Conservation (phyloP, 2,329 filamentous ascomycete species). For the Penicillium sp. region DNA sequence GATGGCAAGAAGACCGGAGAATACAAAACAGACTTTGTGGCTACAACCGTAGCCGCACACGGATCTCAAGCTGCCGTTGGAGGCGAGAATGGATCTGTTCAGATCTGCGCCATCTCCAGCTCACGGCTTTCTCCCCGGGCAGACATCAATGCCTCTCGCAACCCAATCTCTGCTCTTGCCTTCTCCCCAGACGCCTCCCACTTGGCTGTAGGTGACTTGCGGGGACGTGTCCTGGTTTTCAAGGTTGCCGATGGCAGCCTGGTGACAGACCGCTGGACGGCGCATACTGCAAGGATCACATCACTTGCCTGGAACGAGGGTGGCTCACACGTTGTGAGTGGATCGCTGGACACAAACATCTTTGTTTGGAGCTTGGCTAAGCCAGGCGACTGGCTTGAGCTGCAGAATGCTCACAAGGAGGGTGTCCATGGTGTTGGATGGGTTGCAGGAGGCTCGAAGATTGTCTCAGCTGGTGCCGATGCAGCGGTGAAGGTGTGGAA, state of each 20-base stretch:
- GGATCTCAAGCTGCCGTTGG: constrained; percentile 71
- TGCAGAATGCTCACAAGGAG: constrained; percentile 88
- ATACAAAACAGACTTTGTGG: constrained; percentile 59
- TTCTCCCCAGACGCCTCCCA: constrained; percentile 77
- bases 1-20: constrained; percentile 60
- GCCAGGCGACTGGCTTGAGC: constrained; percentile 81
- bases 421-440: constrained; percentile 86
- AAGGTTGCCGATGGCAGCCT: constrained; percentile 64
- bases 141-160: constrained; percentile 65
- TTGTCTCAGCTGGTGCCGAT: constrained; percentile 81
- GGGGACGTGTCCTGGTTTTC: constrained; percentile 86
- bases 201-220: constrained; percentile 76
- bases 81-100: constrained; percentile 68
- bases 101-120: constrained; percentile 66
- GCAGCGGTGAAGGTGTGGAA: constrained; percentile 88
- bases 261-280: constrained; percentile 75
- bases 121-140: constrained; percentile 53
- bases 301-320: constrained; percentile 73
- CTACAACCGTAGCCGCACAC: constrained; percentile 69
- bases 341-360: constrained; percentile 84
- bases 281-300: constrained; percentile 66
- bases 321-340: constrained; percentile 76
- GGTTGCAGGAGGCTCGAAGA: constrained; percentile 62
- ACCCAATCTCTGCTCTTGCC: constrained; percentile 72
- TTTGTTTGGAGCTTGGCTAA: constrained; percentile 85